phyloP scores from a whole-genome alignment of 1,284 basidiomycete genomes.

The Papiliotrema laurentii region DNA sequence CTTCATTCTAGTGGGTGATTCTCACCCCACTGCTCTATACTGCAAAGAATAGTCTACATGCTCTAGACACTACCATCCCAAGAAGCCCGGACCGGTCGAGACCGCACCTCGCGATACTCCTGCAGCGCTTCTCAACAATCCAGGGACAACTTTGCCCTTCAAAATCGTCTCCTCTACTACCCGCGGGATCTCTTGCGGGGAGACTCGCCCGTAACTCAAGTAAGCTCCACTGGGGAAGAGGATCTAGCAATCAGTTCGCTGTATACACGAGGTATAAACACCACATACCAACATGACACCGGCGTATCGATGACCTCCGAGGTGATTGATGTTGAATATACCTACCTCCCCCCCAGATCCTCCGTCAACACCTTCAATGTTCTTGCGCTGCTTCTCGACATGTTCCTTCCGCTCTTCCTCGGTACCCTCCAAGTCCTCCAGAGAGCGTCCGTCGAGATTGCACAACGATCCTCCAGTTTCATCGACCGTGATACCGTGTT shows the following conservation, averaged over 20 bases:
- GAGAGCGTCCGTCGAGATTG: conserved; percentile 55
- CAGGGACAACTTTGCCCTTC: conserved; percentile 72
- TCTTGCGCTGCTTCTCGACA: conserved; percentile 53
- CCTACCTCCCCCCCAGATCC: conserved; percentile 57
- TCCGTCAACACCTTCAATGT: conserved; percentile 47
- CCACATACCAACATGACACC: conserved; percentile 75
- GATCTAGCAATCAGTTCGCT: conserved; percentile 54
- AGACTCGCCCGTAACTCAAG: conserved; percentile 91
- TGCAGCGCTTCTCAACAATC: conserved; percentile 74
- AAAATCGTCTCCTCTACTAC: conserved; percentile 84
- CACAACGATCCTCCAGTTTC: conserved; percentile 48
- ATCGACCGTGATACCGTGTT: conserved; percentile 43
- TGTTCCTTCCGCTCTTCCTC: conserved; percentile 50
- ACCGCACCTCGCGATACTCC: conserved; percentile 53
- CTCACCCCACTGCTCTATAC: too few species aligned
- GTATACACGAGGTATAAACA: not conserved
- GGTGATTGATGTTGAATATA: conserved; percentile 78
- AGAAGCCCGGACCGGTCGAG: conserved; percentile 2
- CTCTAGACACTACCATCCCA: conserved; percentile 5
- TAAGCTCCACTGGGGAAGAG: conserved; percentile 77
- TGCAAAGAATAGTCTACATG: too few species aligned
- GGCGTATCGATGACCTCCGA: conserved; percentile 85
- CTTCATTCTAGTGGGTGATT: too few species aligned
- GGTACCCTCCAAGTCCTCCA: conserved; percentile 57
- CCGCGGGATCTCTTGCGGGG: conserved; percentile 76